Evolutionary conservation across 2,329 filamentous ascomycete genomes (phyloP), one percentile per base, ranked within the genome.

Genomic region (Aspergillus spinulosporus): DNA sequence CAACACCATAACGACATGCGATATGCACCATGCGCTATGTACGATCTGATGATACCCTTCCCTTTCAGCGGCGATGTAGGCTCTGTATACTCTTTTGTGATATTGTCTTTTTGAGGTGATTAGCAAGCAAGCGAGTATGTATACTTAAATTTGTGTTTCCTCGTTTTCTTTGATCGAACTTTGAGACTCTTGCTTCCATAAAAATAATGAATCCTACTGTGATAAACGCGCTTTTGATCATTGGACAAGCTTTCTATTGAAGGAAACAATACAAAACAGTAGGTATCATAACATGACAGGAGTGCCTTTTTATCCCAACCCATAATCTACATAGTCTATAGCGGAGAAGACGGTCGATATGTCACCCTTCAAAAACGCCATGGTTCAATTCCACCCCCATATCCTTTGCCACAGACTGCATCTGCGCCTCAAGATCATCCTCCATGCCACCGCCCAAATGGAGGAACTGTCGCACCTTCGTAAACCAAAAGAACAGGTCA

Each of bases 301-400:
- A 49, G 36, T 52, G n/a, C 48, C 31, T 48, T n/a, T 21, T 44
- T 21, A 15, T 49, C n/a, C 14, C 26, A 43, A 32, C 34, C 49
- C 32, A 36, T 21, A 49, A 26, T 54, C 31, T 49, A 58, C 37
- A 57, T 52, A 39, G 45, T 54, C 49, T 51, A 57, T 52, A 36
- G 43, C 34, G 37, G 12, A 48, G 40, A 39, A 43, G 21, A 47
- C 14, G 9, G 6, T 15, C n/a, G n/a, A 26, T 42, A 40, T 8
- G 48, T 56, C 43, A 96, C 3, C 93, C 92, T 55, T 95, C 90
- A 75, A 97, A 97, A 2, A 96, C 83, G 40, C 87, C 85, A 71
- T 95, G 90, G 70, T 96, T 89, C 62, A 97, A 75, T 73, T 97
- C 92, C 2, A 97, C 85, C 0, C 94, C 94, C 76, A 94, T 92